Percentiles rank a stretch among this genome's conserved stretches.
Evolutionary conservation across 2,329 filamentous ascomycete species (phyloP).

Genomic region (Apiospora aurea): DNA sequence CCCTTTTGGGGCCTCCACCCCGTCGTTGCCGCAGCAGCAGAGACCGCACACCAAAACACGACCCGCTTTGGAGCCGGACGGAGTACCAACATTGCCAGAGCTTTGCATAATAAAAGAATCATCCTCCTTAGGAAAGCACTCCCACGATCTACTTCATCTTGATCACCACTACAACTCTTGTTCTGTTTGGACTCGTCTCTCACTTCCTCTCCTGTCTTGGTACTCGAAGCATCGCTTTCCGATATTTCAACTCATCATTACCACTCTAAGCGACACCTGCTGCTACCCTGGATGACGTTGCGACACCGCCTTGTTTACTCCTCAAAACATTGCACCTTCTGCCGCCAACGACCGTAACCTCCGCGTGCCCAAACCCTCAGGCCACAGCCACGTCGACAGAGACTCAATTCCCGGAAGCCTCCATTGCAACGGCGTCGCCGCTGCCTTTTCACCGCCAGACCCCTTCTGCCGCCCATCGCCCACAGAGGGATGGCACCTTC

Average conservation of each 20-base stretch:
- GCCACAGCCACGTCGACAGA: background rate
- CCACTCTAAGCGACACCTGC: slow-evolving; percentile 1
- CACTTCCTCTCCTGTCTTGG: background rate
- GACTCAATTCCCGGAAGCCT: background rate
- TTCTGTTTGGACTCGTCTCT: background rate
- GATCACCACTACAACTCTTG: slow-evolving; percentile 18
- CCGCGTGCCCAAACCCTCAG: background rate
- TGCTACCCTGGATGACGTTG: slow-evolving; percentile 22
- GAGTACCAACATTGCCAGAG: background rate
- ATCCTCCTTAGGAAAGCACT: slow-evolving; percentile 22
- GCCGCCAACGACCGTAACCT: background rate
- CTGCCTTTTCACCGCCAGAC: slow-evolving; percentile 6
- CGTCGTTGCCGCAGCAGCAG: background rate
- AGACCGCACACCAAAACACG: background rate
- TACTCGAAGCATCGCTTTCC: background rate
- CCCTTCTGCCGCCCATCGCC: slow-evolving; percentile 21
- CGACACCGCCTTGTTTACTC: slow-evolving; percentile 23
- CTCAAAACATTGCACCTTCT: background rate
- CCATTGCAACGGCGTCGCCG: slow-evolving; percentile 4
- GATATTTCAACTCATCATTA: background rate
- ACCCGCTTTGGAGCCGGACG: background rate
- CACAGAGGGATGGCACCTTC: slow-evolving; percentile 56
- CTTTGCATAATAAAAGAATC: slow-evolving; percentile 24
- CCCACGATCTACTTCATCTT: slow-evolving; percentile 11
- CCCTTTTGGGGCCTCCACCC: no score